Percentiles rank a stretch among this genome's conserved stretches.
Evolutionary conservation across 768 basidiomycete species (phyloP).

Genomic region (Leucosporidium scottii): DNA sequence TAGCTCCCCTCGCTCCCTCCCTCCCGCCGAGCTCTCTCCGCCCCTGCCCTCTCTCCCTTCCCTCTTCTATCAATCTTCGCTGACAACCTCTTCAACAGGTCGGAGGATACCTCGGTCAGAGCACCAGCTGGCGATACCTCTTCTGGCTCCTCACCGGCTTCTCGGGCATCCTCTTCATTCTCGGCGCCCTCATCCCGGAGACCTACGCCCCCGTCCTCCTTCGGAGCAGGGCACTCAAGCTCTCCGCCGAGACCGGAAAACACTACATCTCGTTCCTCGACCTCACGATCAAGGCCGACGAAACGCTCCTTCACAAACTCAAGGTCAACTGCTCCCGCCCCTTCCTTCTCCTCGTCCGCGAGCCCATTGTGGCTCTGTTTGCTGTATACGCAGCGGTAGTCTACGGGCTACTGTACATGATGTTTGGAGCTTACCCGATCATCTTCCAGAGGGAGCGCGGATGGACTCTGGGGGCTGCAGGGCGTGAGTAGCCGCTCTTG

Average conservation of each 20-base stretch:
- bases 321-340: not conserved
- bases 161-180: constrained; percentile 43
- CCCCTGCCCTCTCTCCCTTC: no score
- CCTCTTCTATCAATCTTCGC: no score
- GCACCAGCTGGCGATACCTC: not conserved
- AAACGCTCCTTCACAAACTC: not conserved
- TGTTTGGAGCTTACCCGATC: constrained; percentile 44
- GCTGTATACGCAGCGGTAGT: constrained; percentile 27
- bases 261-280: constrained; percentile 25
- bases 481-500: constrained; percentile 39
- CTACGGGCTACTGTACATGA: constrained; percentile 35
- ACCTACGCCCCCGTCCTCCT: constrained; percentile 69
- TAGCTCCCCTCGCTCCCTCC: no score
- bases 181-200: constrained; percentile 52
- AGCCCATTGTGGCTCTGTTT: constrained; percentile 33
- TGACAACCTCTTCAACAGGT: no score
- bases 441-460: constrained; percentile 44
- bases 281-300: constrained; percentile 4
- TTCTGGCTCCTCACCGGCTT: constrained; percentile 54
- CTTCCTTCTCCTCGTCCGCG: constrained; percentile 34
- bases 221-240: constrained; percentile 43
- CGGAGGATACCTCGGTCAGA: no score
- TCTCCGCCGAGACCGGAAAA: constrained; percentile 23
- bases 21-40: no score
- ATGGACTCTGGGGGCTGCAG: constrained; percentile 44